Conservation (phyloP, 2,329 filamentous ascomycete species). For the Penicillium sp. region DNA sequence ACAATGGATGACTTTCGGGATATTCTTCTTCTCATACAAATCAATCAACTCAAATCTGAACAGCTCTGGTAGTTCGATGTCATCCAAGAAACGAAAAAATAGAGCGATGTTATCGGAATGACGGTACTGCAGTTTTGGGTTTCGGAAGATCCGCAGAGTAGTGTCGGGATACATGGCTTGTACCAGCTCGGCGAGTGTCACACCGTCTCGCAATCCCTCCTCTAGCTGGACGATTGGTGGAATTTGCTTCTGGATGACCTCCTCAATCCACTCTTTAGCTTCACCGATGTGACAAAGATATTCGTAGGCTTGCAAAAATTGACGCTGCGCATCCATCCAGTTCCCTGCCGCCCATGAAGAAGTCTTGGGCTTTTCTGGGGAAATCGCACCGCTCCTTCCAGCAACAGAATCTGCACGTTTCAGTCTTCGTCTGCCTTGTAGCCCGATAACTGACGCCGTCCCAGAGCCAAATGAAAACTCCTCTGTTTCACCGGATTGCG, state of each 20-base stretch:
- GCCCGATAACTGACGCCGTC: conserved; percentile 82
- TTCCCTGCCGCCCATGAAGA: conserved; percentile 81
- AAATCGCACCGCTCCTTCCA: conserved; percentile 51
- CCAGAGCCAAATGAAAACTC: conserved; percentile 80
- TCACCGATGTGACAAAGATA: conserved; percentile 99
- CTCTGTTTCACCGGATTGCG: conserved; percentile 73
- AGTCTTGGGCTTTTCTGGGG: conserved; percentile 55
- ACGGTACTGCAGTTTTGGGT: conserved; percentile 84
- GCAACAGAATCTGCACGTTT: conserved; percentile 68
- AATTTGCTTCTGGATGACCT: conserved; percentile 81
- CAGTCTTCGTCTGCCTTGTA: conserved; percentile 80
- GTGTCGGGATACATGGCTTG: conserved; percentile 81
- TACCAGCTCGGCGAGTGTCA: conserved; percentile 92
- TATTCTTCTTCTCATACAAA: conserved; percentile 99
- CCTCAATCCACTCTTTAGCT: conserved; percentile 98
- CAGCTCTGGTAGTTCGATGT: conserved; percentile 89
- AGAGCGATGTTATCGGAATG: conserved; percentile 98
- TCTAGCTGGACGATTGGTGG: conserved; percentile 93
- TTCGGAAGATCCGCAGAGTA: conserved; percentile 79
- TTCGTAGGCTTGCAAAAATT: conserved; percentile 95
- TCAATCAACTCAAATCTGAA: conserved; percentile 98
- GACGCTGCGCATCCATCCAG: conserved; percentile 99
- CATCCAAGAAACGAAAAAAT: conserved; percentile 91
- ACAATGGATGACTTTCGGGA: conserved; percentile 98
- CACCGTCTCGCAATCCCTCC: conserved; percentile 87